These are phyloP conservation scores for Sporothrix phasma DNA, from an alignment of 2,329 filamentous ascomycete species.

Conservation along the genomic window DNA sequence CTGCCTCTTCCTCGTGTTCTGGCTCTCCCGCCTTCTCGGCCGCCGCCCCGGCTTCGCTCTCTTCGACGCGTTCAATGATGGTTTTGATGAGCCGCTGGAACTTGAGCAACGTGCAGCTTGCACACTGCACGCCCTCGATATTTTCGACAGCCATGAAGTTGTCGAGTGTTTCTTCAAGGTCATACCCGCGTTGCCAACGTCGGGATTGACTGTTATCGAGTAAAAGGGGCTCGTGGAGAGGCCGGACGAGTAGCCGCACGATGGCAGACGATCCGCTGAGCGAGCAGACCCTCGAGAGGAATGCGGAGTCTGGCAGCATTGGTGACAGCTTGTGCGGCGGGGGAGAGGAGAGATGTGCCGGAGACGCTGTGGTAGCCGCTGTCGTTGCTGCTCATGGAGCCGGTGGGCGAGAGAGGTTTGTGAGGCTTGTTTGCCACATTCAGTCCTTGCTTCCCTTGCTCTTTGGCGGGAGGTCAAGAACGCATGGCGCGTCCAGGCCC, in stretches of 20 bases:
- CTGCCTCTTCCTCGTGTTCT: not conserved
- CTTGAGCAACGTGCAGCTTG: constrained; percentile 73
- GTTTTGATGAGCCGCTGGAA: constrained; percentile 38
- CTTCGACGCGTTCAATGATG: constrained; percentile 33
- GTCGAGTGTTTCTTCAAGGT: constrained; percentile 69
- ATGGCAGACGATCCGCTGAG: constrained; percentile 82
- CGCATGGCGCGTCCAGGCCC: not conserved
- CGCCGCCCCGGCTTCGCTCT: constrained; percentile 27
- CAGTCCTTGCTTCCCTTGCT: not conserved
- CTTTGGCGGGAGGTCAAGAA: not conserved
- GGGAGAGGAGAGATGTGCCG: constrained; percentile 19
- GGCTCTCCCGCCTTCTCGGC: not conserved
- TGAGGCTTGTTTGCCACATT: not conserved
- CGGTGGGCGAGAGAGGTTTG: not conserved
- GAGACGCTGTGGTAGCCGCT: constrained; percentile 45
- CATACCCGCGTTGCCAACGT: constrained; percentile 51
- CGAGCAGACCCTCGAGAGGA: constrained; percentile 77
- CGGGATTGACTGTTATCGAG: constrained; percentile 78
- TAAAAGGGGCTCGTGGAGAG: constrained; percentile 89
- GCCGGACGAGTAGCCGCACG: constrained; percentile 79
- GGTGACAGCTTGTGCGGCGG: constrained; percentile 28
- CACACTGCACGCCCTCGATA: constrained; percentile 84
- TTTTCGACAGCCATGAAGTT: constrained; percentile 75
- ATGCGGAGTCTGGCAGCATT: constrained; percentile 44
- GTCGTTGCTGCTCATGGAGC: constrained; percentile 45